These are phyloP conservation scores for Neurospora sp. DNA, from an alignment of 495 filamentous ascomycete genomes.

Conservation along the genomic window DNA sequence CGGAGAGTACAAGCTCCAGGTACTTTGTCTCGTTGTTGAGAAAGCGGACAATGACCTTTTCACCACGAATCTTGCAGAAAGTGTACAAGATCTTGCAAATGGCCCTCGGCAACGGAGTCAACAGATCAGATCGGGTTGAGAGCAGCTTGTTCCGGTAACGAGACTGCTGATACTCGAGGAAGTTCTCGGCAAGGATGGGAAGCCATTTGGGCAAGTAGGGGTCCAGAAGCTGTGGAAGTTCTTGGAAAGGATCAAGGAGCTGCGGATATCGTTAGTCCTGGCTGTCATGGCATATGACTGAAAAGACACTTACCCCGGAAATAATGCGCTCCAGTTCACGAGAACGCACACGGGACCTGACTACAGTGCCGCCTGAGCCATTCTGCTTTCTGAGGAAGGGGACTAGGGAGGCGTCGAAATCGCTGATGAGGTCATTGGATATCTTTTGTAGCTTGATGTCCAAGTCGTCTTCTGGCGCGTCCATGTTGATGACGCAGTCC, in stretches of 20 bases:
- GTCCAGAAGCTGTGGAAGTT: conserved; percentile 93
- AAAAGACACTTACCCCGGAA: conserved; percentile 25
- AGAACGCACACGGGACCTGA: conserved; percentile 31
- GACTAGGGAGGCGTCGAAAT: conserved; percentile 48
- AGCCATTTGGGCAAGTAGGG: conserved; percentile 68
- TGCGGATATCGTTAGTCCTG: conserved; percentile 11
- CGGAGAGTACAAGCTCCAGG: conserved; percentile 66
- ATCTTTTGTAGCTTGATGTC: conserved; percentile 66
- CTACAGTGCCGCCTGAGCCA: conserved; percentile 12
- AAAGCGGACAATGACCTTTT: conserved; percentile 85
- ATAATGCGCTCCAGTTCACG: conserved; percentile 37
- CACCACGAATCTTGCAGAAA: conserved; percentile 87
- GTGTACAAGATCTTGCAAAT: conserved; percentile 75
- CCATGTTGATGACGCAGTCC: conserved; percentile 22
- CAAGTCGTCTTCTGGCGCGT: conserved; percentile 44
- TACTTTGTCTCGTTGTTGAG: conserved; percentile 78
- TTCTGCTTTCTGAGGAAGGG: conserved; percentile 40
- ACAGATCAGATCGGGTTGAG: conserved; percentile 30
- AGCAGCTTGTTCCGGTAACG: conserved; percentile 15
- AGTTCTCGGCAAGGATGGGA: conserved; percentile 60
- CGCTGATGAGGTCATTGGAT: conserved; percentile 55
- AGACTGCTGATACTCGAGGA: conserved; percentile 56
- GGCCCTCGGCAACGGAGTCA: conserved; percentile 53
- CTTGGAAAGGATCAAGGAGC: conserved; percentile 87
- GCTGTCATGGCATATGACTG: background rate